Percentiles rank a stretch among this genome's conserved stretches.
phyloP scores from a whole-genome alignment of 2,329 filamentous ascomycete genomes.

The Pleomassaria siparia region DNA sequence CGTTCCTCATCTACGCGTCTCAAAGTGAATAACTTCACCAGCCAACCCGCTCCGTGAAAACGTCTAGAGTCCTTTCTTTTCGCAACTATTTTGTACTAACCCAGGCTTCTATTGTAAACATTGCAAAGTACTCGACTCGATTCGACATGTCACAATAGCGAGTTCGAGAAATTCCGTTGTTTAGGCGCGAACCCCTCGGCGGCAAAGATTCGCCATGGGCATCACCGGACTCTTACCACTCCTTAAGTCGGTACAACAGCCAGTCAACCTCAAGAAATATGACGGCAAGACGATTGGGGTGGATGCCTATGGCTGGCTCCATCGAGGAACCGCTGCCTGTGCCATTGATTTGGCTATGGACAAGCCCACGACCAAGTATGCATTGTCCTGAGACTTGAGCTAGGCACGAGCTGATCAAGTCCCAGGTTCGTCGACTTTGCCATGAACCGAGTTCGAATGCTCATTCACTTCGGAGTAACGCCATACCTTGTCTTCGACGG shows the following conservation, averaged over 20 bases:
- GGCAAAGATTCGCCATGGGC: slow-evolving; percentile 40
- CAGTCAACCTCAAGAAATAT: slow-evolving; percentile 83
- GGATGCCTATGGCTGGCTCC: slow-evolving; percentile 97
- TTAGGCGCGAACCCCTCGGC: slow-evolving; percentile 27
- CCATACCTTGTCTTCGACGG: slow-evolving; percentile 97
- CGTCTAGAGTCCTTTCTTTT: neutral
- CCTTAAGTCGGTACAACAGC: slow-evolving; percentile 94
- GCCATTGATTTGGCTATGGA: slow-evolving; percentile 86
- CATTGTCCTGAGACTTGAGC: slow-evolving; percentile 7
- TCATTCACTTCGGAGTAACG: slow-evolving; percentile 88
- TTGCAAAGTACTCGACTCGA: too few relatives aligned
- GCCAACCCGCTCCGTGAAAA: neutral
- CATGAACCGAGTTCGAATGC: slow-evolving; percentile 89
- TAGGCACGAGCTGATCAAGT: slow-evolving; percentile 12
- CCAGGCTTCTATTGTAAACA: neutral
- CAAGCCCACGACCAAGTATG: slow-evolving; percentile 83
- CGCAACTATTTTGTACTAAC: neutral
- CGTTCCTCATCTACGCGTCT: slow-evolving; percentile 2
- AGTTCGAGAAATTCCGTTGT: slow-evolving; percentile 17
- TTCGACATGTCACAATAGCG: slow-evolving; percentile 23
- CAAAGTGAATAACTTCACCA: neutral
- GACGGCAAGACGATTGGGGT: slow-evolving; percentile 87
- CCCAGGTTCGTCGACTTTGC: slow-evolving; percentile 83
- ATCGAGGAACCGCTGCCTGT: slow-evolving; percentile 87
- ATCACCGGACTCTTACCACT: slow-evolving; percentile 72